Conservation (phyloP, 2,329 filamentous ascomycete genomes). For the Metarhizium humberi region DNA sequence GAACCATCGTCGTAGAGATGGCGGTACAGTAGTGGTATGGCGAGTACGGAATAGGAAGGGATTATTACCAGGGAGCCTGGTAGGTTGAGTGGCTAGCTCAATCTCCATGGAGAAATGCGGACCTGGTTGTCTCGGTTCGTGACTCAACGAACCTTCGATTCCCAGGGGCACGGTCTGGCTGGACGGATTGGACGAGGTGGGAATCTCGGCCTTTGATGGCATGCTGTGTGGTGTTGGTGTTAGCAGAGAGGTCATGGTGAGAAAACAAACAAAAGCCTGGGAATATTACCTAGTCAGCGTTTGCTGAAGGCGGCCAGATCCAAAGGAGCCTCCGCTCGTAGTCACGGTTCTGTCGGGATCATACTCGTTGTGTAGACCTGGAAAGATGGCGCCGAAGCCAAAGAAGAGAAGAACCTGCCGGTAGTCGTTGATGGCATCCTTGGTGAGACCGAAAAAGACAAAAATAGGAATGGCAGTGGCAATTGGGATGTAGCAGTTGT, state of each 20-base stretch:
- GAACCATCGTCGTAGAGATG: slow-evolving; percentile 14
- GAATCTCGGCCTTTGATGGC: background rate
- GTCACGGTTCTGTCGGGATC: slow-evolving; percentile 21
- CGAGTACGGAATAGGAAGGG: slow-evolving; percentile 26
- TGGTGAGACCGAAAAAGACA: slow-evolving; percentile 46
- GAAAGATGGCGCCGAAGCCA: slow-evolving; percentile 35
- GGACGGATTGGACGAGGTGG: slow-evolving; percentile 12
- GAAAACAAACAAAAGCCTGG: background rate
- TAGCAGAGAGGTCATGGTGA: slow-evolving; percentile 4
- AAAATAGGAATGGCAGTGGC: slow-evolving; percentile 38
- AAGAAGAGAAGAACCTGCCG: slow-evolving; percentile 26
- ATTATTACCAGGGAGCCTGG: slow-evolving; percentile 13
- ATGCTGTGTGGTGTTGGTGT: background rate
- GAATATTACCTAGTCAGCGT: slow-evolving; percentile 12
- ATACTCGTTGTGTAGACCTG: slow-evolving; percentile 29
- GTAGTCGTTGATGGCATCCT: slow-evolving; percentile 42
- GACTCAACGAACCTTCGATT: slow-evolving; percentile 5
- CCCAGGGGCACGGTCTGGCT: slow-evolving; percentile 11
- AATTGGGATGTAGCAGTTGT: slow-evolving; percentile 40
- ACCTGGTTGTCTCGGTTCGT: slow-evolving; percentile 8
- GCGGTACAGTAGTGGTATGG: slow-evolving; percentile 15
- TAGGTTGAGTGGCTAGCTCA: background rate
- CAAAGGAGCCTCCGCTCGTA: slow-evolving; percentile 11
- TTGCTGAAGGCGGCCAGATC: slow-evolving; percentile 12
- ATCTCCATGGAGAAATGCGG: background rate